Conservation (phyloP, 352 stramenopile genomes). For the Globisporangium perplexum region DNA sequence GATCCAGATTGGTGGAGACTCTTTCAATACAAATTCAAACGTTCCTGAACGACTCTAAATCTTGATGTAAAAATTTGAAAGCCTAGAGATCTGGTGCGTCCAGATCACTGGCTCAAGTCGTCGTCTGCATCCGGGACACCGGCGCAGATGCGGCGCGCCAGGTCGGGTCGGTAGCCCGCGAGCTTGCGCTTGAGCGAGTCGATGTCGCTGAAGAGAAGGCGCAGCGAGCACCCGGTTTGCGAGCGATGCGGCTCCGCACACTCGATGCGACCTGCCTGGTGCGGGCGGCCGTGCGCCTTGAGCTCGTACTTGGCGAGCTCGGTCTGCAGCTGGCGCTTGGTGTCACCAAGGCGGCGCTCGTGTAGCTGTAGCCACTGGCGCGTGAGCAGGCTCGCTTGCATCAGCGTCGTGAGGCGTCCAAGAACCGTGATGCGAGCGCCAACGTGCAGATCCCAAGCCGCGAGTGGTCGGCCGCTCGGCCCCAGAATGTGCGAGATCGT, state of each 20-base stretch:
- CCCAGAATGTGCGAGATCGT: conserved; percentile 71
- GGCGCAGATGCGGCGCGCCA: conserved; percentile 43
- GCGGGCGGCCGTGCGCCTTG: conserved; percentile 22
- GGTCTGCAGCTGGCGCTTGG: conserved; percentile 37
- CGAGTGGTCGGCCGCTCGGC: conserved; percentile 33
- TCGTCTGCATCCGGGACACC: conserved; percentile 26
- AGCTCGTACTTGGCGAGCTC: conserved; percentile 65
- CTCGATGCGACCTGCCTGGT: conserved; percentile 26
- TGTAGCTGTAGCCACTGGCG: conserved; percentile 63
- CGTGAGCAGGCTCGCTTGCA: conserved; percentile 70
- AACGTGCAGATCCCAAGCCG: conserved; percentile 63
- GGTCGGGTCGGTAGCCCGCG: conserved; percentile 45
- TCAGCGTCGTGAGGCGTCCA: conserved; percentile 59
- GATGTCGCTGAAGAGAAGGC: conserved; percentile 42
- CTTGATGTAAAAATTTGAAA: no score
- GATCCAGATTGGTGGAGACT: no score
- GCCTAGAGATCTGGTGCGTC: no score
- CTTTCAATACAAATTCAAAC: background rate
- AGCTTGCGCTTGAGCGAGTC: conserved; percentile 33
- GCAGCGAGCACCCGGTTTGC: conserved; percentile 33
- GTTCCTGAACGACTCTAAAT: no score
- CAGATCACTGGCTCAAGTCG: no score
- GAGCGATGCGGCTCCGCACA: conserved; percentile 53
- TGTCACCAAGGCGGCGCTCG: conserved; percentile 25
- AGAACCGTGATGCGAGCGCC: conserved; percentile 55